Percentiles rank a stretch among this genome's conserved stretches.
These are phyloP conservation scores for Sphaerulina populicola DNA, from an alignment of 2,329 filamentous ascomycete genomes.

Conservation along the genomic window DNA sequence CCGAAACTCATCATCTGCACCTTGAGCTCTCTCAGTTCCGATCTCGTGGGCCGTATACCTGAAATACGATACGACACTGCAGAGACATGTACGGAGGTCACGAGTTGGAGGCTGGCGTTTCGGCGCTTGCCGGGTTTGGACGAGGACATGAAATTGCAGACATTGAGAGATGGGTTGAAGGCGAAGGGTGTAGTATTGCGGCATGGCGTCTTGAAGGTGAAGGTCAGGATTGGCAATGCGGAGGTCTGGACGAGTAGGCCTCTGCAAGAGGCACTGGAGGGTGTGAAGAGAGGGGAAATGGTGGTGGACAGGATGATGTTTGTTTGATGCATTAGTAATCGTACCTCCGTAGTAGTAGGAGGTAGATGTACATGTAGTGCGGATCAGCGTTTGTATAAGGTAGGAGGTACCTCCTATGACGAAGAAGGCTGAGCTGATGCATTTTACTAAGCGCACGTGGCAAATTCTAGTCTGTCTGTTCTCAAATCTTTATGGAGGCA, in stretches of 20 bases:
- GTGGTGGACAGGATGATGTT: constrained; percentile 20
- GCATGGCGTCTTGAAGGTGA: constrained; percentile 8
- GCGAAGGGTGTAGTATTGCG: constrained; percentile 15
- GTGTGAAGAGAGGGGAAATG: constrained; percentile 14
- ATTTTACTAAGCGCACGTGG: no score
- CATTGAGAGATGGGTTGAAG: constrained; percentile 12
- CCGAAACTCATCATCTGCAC: constrained; percentile 9
- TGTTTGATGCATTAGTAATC: no score
- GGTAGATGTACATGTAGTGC: no score
- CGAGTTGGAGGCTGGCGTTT: constrained; percentile 17
- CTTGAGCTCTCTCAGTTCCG: constrained; percentile 9
- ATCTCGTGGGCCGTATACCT: constrained; percentile 11
- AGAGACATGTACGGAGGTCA: constrained; percentile 11
- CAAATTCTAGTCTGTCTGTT: no score
- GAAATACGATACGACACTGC: constrained; percentile 18
- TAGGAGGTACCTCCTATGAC: no score
- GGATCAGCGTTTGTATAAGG: no score
- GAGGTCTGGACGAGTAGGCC: constrained; percentile 16
- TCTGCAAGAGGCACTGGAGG: constrained; percentile 15
- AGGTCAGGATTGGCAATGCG: constrained; percentile 1
- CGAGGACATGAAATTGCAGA: constrained; percentile 17
- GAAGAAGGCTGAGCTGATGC: no score
- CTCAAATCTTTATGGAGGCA: no score
- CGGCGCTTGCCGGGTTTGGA: constrained; percentile 16
- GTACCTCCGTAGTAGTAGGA: no score